Conservation (phyloP, 495 filamentous ascomycete genomes). For the Penicillium angulare region DNA sequence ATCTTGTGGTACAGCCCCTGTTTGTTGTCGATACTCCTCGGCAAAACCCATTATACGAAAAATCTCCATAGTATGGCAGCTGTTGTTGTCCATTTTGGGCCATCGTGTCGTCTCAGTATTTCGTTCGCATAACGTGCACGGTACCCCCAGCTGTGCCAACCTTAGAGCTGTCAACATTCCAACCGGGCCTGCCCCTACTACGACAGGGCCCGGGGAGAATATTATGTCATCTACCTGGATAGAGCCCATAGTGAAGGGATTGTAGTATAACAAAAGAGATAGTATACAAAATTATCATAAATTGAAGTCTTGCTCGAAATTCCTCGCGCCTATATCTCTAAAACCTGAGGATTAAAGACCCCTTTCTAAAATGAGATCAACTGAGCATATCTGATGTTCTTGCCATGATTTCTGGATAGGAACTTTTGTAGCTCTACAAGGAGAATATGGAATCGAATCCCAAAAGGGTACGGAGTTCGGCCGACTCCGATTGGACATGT, state of each 20-base stretch:
- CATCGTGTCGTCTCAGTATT: conserved; percentile 26
- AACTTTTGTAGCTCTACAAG: not conserved
- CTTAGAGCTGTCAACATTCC: not conserved
- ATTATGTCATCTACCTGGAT: not conserved
- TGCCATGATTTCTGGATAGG: too few relatives aligned
- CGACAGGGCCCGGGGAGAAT: not conserved
- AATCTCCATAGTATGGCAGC: conserved; percentile 15
- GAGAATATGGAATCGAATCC: not conserved
- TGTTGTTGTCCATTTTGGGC: conserved; percentile 22
- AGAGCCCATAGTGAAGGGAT: not conserved
- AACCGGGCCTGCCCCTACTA: not conserved
- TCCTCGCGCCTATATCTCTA: not conserved
- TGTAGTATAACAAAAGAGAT: not conserved
- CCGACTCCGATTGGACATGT: not conserved
- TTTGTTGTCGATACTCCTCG: conserved; percentile 12
- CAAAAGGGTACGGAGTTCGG: not conserved
- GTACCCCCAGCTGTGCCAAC: not conserved
- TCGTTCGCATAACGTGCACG: conserved; percentile 1
- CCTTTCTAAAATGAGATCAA: not conserved
- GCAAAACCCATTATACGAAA: conserved; percentile 9
- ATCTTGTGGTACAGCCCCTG: conserved; percentile 1
- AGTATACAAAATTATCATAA: not conserved
- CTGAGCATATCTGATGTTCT: not conserved
- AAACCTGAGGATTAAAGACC: not conserved
- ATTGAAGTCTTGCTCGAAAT: not conserved